A percentile compares a stretch with the other conserved stretches of the same genome.
phyloP scores from a whole-genome alignment of 2,329 filamentous ascomycete species.

The Hymenoscyphus occultus region DNA sequence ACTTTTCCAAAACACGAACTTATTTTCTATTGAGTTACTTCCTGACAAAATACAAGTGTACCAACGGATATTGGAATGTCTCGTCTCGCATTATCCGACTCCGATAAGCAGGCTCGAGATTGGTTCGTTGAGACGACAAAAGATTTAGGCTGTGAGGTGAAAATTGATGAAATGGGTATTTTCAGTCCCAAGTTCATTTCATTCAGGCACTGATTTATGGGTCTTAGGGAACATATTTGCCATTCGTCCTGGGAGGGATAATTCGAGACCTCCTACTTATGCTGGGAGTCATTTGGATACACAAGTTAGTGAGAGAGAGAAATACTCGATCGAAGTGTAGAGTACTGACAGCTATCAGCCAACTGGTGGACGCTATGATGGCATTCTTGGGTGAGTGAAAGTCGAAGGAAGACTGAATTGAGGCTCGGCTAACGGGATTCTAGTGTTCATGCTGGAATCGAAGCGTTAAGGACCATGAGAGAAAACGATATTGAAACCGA shows the following conservation, averaged over 20 bases:
- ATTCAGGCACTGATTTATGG: background rate
- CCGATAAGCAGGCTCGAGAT: constrained; percentile 68
- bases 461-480: constrained; percentile 65
- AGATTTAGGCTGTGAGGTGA: constrained; percentile 63
- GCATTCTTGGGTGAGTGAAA: constrained; percentile 56
- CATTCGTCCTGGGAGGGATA: constrained; percentile 58
- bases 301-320: constrained; percentile 38
- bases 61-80: constrained; percentile 72
- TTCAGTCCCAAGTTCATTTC: background rate
- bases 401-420: background rate
- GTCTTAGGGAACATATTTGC: constrained; percentile 65
- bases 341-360: constrained; percentile 53
- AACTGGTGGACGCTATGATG: constrained; percentile 68
- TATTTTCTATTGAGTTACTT: too few relatives aligned
- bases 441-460: constrained; percentile 66
- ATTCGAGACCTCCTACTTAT: constrained; percentile 58
- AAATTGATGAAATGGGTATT: constrained; percentile 67
- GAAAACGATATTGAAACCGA: constrained; percentile 67
- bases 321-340: constrained; percentile 58
- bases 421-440: background rate
- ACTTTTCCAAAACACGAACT: too few relatives aligned
- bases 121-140: constrained; percentile 69
- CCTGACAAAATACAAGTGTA: constrained; percentile 35
- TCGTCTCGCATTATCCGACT: constrained; percentile 67
- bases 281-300: constrained; percentile 69